These are phyloP conservation scores for Scheffersomyces insectosa DNA, from an alignment of 1,139 yeast genomes.

Conservation along the genomic window DNA sequence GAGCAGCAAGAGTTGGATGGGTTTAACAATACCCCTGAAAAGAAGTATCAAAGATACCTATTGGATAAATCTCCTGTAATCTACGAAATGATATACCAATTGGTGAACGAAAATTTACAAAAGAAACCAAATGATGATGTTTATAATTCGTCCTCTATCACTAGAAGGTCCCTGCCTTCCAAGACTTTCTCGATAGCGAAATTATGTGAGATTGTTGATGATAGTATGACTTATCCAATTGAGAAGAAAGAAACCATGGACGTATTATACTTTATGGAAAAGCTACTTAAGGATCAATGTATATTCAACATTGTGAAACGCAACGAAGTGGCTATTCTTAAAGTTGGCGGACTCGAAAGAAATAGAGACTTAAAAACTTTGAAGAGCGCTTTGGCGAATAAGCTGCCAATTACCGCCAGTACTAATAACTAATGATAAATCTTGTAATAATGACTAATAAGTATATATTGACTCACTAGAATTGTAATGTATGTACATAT, in stretches of 20 bases:
- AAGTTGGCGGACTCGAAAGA: slow-evolving; percentile 28
- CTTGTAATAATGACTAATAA: too few relatives aligned
- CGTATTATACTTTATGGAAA: slow-evolving; percentile 18
- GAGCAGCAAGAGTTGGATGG: slow-evolving; percentile 5
- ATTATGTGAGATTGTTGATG: slow-evolving; percentile 29
- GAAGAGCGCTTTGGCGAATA: not conserved
- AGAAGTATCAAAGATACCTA: slow-evolving; percentile 37
- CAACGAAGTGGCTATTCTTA: slow-evolving; percentile 28
- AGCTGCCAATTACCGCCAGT: too few relatives aligned
- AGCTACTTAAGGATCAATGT: slow-evolving; percentile 16
- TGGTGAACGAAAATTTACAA: slow-evolving; percentile 13
- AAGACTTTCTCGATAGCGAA: slow-evolving; percentile 27
- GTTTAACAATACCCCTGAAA: slow-evolving; percentile 26
- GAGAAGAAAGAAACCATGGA: slow-evolving; percentile 34
- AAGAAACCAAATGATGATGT: not conserved
- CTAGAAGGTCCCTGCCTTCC: not conserved
- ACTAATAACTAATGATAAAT: too few relatives aligned
- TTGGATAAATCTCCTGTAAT: slow-evolving; percentile 41
- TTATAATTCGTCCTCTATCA: too few relatives aligned
- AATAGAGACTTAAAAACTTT: slow-evolving; percentile 20
- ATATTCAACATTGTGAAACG: slow-evolving; percentile 16
- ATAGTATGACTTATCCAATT: slow-evolving; percentile 37
- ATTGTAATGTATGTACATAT: slow-evolving; percentile 6
- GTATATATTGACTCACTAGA: not conserved
- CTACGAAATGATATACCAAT: slow-evolving; percentile 39